Evolutionary conservation across 1,284 basidiomycete genomes (phyloP), one percentile per base, ranked within the genome.

Genomic region (Moesziomyces sp.): DNA sequence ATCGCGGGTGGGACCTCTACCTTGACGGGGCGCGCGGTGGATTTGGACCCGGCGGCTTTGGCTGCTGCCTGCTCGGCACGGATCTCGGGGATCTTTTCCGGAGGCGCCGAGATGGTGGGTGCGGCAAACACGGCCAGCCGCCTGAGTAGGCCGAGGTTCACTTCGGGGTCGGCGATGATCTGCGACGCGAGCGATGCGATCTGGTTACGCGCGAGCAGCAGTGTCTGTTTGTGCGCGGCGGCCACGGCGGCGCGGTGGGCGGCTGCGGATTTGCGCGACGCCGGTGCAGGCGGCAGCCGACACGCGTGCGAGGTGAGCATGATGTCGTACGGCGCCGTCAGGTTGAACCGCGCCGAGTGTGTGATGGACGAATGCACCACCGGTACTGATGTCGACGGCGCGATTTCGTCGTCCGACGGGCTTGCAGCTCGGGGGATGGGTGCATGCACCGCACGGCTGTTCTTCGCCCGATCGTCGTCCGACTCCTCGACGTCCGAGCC

Each of bases 1-100:
- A 99, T 92, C 26, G 92, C 86, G 40, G 88, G 85, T 75, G 97
- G 93, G 64, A 98, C 94, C 9, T 48, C 51, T 5, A 78, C 24
- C 50, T 68, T 71, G 30, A 50, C 26, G 16, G 66, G 65, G n/a
- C 74, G 23, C 1, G 70, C 57, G 1, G n/a, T 40, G 11, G 24
- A 13, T 5, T 4, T 19, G 3, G 86, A 82, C 5, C 96, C 85
- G 2, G 46, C 30, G 5, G 55, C 48, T 61, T 43, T 76, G 64
- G 11, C 18, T 89, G n/a, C 49, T 5, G 59, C 56, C 60, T 58
- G 58, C 54, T 70, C 50, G 23, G 74, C 55, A 45, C 56, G 50
- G 54, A 52, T 59, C 56, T 55, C 26, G 44, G 45, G 58, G 18
- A 74, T 55, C 55, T 71, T 67, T 28, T 75, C 73, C 4, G 76